Evolutionary conservation across 1,284 basidiomycete species (phyloP).

Genomic region (Rhodotorula sp.): DNA sequence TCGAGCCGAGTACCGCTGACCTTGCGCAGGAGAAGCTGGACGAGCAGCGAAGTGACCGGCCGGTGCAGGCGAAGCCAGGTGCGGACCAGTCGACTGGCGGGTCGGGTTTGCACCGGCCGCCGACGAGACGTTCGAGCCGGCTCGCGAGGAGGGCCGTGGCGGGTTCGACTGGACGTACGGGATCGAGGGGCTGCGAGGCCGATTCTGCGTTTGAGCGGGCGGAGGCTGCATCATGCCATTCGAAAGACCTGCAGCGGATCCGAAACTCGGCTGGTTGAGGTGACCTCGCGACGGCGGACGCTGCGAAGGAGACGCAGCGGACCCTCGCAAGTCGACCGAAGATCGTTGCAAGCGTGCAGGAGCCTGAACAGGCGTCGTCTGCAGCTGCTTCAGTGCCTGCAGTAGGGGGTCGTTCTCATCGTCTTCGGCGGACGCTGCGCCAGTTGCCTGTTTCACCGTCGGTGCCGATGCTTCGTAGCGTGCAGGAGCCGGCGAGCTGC

Average conservation of each 20-base stretch:
- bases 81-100: conserved; percentile 6
- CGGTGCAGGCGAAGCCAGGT: conserved; percentile 4
- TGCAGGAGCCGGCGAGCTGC: neutral
- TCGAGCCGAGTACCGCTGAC: conserved; percentile 2
- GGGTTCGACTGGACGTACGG: conserved; percentile 13
- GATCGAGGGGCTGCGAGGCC: neutral
- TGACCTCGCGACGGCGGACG: conserved; percentile 16
- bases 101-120: neutral
- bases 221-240: conserved; percentile 29
- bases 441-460: neutral
- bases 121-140: conserved; percentile 12
- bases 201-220: neutral
- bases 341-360: conserved; percentile 12
- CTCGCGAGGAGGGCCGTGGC: conserved; percentile 19
- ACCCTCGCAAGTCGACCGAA: conserved; percentile 12
- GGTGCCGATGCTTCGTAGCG: neutral
- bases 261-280: conserved; percentile 6
- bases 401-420: conserved; percentile 36
- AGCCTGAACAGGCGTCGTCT: conserved; percentile 6
- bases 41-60: conserved; percentile 2
- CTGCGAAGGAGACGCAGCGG: conserved; percentile 14
- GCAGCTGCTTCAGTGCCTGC: conserved; percentile 24
- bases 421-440: neutral
- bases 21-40: conserved; percentile 8
- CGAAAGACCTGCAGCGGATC: conserved; percentile 10